These are phyloP conservation scores for Rubia tinctorum DNA, from an alignment of 305 asterid species.

Conservation along the genomic window DNA sequence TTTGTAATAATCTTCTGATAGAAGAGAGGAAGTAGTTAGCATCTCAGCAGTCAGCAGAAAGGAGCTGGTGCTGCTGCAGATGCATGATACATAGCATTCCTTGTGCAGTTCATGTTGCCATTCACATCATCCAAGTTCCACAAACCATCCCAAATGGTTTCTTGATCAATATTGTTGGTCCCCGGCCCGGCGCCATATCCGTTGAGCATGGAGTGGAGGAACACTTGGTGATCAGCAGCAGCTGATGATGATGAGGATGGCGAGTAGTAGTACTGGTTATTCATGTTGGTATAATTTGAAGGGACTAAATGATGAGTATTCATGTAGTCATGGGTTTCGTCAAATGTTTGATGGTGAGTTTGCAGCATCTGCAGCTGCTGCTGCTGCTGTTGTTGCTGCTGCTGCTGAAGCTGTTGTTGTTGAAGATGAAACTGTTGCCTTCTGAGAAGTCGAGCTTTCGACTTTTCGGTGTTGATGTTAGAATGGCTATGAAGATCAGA, in stretches of 20 bases:
- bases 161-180: slow-evolving; percentile 31
- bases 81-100: slow-evolving; percentile 20
- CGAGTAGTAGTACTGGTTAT: background rate
- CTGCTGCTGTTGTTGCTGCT: slow-evolving; percentile 7
- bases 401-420: slow-evolving; percentile 31
- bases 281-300: slow-evolving; percentile 23
- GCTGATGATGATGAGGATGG: background rate
- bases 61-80: slow-evolving; percentile 17
- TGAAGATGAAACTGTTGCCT: slow-evolving; percentile 64
- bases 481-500: slow-evolving; percentile 13
- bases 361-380: slow-evolving; percentile 26
- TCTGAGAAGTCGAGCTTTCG: slow-evolving; percentile 44
- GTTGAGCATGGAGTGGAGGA: slow-evolving; percentile 40
- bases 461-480: slow-evolving; percentile 23
- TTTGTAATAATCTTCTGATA: background rate
- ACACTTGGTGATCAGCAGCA: slow-evolving; percentile 32
- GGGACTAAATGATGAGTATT: slow-evolving; percentile 15
- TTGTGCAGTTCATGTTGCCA: slow-evolving; percentile 29
- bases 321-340: slow-evolving; percentile 27
- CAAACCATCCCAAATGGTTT: slow-evolving; percentile 53
- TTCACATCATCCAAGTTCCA: slow-evolving; percentile 68
- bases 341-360: slow-evolving; percentile 29
- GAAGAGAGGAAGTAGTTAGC: background rate
- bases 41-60: slow-evolving; percentile 25
- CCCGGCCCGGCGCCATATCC: slow-evolving; percentile 15